Conservation (phyloP, 345 rosid species). For the Dimocarpus longan region DNA sequence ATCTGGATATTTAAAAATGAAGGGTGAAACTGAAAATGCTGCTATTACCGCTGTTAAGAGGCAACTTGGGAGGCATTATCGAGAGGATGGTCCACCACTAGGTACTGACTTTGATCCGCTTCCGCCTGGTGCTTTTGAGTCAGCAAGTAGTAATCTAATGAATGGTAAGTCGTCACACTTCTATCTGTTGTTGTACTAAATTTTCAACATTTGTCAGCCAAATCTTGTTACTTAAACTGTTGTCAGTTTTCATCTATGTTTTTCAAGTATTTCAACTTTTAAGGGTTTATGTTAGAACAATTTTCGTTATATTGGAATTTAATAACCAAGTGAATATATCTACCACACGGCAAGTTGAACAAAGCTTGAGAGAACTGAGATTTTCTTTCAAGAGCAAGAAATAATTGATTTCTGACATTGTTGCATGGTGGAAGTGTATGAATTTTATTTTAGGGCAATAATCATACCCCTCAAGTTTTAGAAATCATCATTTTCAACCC, state of each 20-base stretch:
- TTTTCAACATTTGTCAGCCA: slow-evolving; percentile 10
- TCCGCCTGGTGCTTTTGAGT: slow-evolving; percentile 90
- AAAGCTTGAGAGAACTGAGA: slow-evolving; percentile 10
- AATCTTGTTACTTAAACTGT: not conserved
- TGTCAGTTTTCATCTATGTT: not conserved
- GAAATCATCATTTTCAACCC: not conserved
- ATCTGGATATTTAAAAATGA: slow-evolving; percentile 85
- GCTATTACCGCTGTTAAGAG: slow-evolving; percentile 80
- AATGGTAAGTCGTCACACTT: slow-evolving; percentile 53
- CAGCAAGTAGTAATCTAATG: slow-evolving; percentile 45
- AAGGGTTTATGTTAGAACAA: not conserved
- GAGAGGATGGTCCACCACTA: slow-evolving; percentile 81
- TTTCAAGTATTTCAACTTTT: not conserved
- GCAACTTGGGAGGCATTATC: slow-evolving; percentile 79
- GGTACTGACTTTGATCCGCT: slow-evolving; percentile 75
- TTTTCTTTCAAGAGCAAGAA: not conserved
- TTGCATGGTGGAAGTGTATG: not conserved
- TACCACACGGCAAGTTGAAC: slow-evolving; percentile 4
- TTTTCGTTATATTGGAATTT: not conserved
- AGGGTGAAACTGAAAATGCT: slow-evolving; percentile 66
- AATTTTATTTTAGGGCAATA: not conserved
- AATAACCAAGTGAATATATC: not conserved
- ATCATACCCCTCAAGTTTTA: not conserved
- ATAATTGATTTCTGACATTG: not conserved
- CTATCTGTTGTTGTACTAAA: slow-evolving; percentile 23